Percentiles rank a stretch among this genome's conserved stretches.
Evolutionary conservation across 495 filamentous ascomycete species (phyloP).

Genomic region (Penicillium steckii): DNA sequence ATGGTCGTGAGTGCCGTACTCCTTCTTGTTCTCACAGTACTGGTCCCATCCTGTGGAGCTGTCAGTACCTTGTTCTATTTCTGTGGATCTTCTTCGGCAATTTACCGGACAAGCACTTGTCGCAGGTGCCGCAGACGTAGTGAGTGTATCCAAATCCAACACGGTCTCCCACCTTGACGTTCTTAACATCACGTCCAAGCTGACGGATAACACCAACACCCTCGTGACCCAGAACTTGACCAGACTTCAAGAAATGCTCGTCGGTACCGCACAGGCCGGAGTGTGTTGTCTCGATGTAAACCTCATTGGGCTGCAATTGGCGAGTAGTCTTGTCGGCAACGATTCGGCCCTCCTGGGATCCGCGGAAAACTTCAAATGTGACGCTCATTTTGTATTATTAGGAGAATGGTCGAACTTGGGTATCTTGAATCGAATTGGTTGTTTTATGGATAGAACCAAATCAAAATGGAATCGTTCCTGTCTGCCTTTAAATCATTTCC

Average conservation of each 20-base stretch:
- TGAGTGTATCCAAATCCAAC: constrained; percentile 51
- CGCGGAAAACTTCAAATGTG: constrained; percentile 34
- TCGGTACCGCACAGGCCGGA: constrained; percentile 46
- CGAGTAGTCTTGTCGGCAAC: constrained; percentile 29
- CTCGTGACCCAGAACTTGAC: constrained; percentile 47
- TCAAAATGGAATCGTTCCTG: neutral
- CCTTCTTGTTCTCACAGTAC: constrained; percentile 47
- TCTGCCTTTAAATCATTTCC: neutral
- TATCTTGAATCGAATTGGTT: neutral
- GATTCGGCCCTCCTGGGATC: constrained; percentile 31
- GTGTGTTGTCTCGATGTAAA: constrained; percentile 46
- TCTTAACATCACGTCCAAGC: constrained; percentile 47
- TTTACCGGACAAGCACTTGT: constrained; percentile 49
- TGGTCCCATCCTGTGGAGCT: constrained; percentile 38
- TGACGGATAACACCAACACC: constrained; percentile 53
- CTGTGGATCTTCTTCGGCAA: neutral
- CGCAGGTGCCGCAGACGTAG: constrained; percentile 49
- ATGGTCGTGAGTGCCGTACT: constrained; percentile 48
- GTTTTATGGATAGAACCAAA: neutral
- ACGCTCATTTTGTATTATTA: constrained; percentile 22
- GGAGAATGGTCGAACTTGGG: neutral
- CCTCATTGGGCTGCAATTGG: constrained; percentile 30
- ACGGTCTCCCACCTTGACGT: constrained; percentile 52
- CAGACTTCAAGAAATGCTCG: constrained; percentile 34
- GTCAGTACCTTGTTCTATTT: neutral